Evolutionary conservation across 176 grass and related monocot genomes (phyloP).

Genomic region (Phoenix dactylifera): DNA sequence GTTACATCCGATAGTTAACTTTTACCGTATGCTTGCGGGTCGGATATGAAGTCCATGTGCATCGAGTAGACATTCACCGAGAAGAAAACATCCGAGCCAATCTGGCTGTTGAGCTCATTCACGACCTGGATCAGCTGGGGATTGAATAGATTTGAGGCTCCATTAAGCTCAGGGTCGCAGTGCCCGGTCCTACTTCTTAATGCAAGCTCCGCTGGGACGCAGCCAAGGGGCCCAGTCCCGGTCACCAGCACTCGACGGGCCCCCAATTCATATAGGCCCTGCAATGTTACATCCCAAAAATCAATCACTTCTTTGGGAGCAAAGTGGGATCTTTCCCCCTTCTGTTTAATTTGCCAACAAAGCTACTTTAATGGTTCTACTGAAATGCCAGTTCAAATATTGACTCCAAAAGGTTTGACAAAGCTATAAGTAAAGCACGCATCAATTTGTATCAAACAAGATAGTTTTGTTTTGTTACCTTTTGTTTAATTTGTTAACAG

Average conservation of each 20-base stretch:
- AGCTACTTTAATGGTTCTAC: no score
- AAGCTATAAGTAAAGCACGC: no score
- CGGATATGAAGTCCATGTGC: slow-evolving; percentile 61
- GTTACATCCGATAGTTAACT: no score
- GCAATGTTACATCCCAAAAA: not conserved
- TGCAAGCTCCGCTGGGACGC: slow-evolving; percentile 78
- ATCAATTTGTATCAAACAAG: no score
- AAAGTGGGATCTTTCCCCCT: no score
- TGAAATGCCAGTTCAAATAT: no score
- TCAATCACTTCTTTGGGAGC: no score
- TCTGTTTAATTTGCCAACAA: no score
- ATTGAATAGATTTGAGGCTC: slow-evolving; percentile 60
- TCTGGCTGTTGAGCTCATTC: slow-evolving; percentile 24
- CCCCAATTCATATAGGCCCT: slow-evolving; percentile 44
- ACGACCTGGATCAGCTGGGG: slow-evolving; percentile 40
- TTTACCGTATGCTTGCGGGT: slow-evolving; percentile 44
- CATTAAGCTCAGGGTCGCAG: slow-evolving; percentile 71
- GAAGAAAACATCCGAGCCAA: slow-evolving; percentile 38
- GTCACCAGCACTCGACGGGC: slow-evolving; percentile 55
- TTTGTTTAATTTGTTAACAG: no score
- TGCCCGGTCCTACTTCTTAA: slow-evolving; percentile 48
- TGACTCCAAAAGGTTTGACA: no score
- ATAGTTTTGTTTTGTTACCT: no score
- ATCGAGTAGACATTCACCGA: slow-evolving; percentile 45
- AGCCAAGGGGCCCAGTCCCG: slow-evolving; percentile 67